A percentile compares a stretch with the other conserved stretches of the same genome.
These are phyloP conservation scores for Beauveria rudraprayagi DNA, from an alignment of 2,329 filamentous ascomycete genomes.

Conservation along the genomic window DNA sequence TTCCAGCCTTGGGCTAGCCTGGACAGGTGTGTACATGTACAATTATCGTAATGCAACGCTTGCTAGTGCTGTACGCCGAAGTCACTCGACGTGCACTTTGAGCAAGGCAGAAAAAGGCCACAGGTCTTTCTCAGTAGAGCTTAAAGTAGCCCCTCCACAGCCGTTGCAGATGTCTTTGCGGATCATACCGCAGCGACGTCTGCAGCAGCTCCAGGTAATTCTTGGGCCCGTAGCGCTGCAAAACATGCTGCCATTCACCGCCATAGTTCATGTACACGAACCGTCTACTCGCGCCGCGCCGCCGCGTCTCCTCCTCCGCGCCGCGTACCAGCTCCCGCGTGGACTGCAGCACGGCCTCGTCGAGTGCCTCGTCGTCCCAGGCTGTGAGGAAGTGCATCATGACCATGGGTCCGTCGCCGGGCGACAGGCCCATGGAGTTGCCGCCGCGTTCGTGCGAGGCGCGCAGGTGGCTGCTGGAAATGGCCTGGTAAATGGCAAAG, in stretches of 20 bases:
- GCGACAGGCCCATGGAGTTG: slow-evolving; percentile 32
- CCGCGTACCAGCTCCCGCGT: slow-evolving; percentile 18
- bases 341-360: slow-evolving; percentile 21
- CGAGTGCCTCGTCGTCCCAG: slow-evolving; percentile 21
- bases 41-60: no score
- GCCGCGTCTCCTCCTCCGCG: slow-evolving; percentile 17
- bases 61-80: no score
- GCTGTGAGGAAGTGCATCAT: slow-evolving; percentile 22
- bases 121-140: background rate
- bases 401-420: slow-evolving; percentile 24
- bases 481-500: slow-evolving; percentile 29
- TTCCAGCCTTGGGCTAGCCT: no score
- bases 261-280: slow-evolving; percentile 31
- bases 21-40: no score
- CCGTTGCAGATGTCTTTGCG: background rate
- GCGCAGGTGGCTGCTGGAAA: slow-evolving; percentile 26
- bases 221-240: slow-evolving; percentile 28
- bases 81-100: no score
- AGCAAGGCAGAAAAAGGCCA: background rate
- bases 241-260: slow-evolving; percentile 27
- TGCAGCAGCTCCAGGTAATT: slow-evolving; percentile 21
- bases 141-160: background rate
- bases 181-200: slow-evolving; percentile 1
- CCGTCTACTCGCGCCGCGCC: slow-evolving; percentile 19
- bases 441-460: slow-evolving; percentile 28